Percentiles rank a stretch among this genome's conserved stretches.
Evolutionary conservation across 75 land plant genomes (phyloP).

Genomic region (Cunninghamia lanceolata): DNA sequence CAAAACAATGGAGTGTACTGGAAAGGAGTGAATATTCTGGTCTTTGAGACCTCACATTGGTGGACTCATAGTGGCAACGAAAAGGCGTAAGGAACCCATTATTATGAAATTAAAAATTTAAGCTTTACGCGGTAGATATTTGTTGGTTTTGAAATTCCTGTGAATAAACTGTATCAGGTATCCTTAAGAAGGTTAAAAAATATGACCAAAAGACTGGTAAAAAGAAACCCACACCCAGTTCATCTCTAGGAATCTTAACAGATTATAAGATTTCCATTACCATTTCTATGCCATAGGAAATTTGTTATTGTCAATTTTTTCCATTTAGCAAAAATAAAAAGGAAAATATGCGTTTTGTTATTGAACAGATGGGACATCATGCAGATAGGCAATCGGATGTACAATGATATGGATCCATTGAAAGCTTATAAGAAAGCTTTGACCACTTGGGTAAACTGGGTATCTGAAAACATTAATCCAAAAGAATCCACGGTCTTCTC

Average conservation of each 20-base stretch:
- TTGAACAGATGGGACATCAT: constrained; percentile 55
- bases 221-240: not conserved
- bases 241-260: not conserved
- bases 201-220: no score
- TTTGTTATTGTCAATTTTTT: not conserved
- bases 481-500: constrained; percentile 47
- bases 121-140: not conserved
- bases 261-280: not conserved
- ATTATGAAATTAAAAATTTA: not conserved
- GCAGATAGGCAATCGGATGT: constrained; percentile 21
- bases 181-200: no score
- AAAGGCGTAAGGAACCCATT: not conserved
- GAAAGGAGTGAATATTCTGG: constrained; percentile 56
- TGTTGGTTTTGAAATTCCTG: not conserved
- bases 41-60: constrained; percentile 85
- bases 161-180: no score
- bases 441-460: constrained; percentile 72
- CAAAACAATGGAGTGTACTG: constrained; percentile 53
- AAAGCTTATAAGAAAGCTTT: constrained; percentile 52
- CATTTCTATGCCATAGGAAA: not conserved
- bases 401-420: constrained; percentile 42
- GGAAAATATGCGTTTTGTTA: not conserved
- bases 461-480: constrained; percentile 39
- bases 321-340: not conserved
- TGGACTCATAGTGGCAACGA: constrained; percentile 43